Percentiles rank a stretch among this genome's conserved stretches.
Conservation (phyloP, 2,329 filamentous ascomycete species). For the Fusarium stilboides region DNA sequence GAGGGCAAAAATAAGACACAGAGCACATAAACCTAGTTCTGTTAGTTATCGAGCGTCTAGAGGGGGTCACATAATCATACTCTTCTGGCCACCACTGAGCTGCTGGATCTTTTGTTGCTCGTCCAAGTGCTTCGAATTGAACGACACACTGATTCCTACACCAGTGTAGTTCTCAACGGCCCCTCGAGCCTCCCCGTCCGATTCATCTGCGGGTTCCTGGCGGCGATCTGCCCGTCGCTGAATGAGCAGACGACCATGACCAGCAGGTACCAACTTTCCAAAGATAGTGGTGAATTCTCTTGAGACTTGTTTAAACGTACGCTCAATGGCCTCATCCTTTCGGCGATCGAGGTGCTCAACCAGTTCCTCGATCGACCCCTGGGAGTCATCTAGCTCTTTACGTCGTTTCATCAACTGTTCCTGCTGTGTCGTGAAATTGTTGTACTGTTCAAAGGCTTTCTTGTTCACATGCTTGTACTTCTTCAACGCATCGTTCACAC, state of each 20-base stretch:
- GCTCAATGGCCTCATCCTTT: slow-evolving; percentile 98
- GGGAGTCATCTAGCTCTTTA: slow-evolving; percentile 88
- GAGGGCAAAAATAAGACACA: slow-evolving; percentile 99
- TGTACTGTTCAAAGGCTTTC: slow-evolving; percentile 99
- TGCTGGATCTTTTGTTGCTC: slow-evolving; percentile 99
- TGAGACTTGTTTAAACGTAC: slow-evolving; percentile 98
- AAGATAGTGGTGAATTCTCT: slow-evolving; percentile 94
- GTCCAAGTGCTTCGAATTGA: slow-evolving; percentile 95
- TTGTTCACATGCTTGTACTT: slow-evolving; percentile 99
- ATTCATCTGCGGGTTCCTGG: slow-evolving; percentile 68
- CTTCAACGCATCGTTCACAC: slow-evolving; percentile 92
- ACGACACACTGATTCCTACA: slow-evolving; percentile 96
- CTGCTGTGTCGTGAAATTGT: slow-evolving; percentile 93
- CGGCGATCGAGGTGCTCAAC: slow-evolving; percentile 93
- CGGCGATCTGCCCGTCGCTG: slow-evolving; percentile 88
- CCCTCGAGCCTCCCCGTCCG: slow-evolving; percentile 77
- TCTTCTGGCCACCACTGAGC: slow-evolving; percentile 97
- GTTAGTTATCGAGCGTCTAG: slow-evolving; percentile 7
- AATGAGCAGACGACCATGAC: slow-evolving; percentile 91
- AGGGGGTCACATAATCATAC: slow-evolving; percentile 66
- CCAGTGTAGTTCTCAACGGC: slow-evolving; percentile 95
- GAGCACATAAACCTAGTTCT: slow-evolving; percentile 83
- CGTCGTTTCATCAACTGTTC: slow-evolving; percentile 88
- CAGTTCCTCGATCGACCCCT: slow-evolving; percentile 90
- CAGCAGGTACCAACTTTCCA: slow-evolving; percentile 93